Conservation (phyloP, 1,284 basidiomycete species). For the Cerioporus squamosus region DNA sequence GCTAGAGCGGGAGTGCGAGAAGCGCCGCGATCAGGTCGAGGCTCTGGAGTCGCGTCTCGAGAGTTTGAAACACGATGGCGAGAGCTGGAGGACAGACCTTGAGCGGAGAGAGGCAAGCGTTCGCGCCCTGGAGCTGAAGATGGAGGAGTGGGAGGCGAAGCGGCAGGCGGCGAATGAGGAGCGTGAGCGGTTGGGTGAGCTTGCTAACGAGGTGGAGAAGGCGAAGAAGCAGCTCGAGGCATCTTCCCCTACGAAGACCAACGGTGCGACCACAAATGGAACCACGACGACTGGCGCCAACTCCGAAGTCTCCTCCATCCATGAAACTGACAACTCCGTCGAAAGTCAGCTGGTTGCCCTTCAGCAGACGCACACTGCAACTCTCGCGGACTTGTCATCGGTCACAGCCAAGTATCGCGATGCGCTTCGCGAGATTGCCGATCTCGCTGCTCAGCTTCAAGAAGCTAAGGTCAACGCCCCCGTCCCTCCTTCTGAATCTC, state of each 20-base stretch:
- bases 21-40: slow-evolving; percentile 69
- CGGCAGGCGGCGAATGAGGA: slow-evolving; percentile 69
- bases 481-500: slow-evolving; percentile 48
- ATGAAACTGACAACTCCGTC: slow-evolving; percentile 40
- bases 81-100: slow-evolving; percentile 79
- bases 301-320: slow-evolving; percentile 27
- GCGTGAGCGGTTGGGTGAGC: slow-evolving; percentile 62
- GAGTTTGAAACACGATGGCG: slow-evolving; percentile 68
- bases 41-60: slow-evolving; percentile 78
- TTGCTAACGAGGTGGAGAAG: slow-evolving; percentile 72
- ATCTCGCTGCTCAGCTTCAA: slow-evolving; percentile 83
- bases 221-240: slow-evolving; percentile 68
- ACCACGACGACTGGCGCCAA: slow-evolving; percentile 27
- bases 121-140: slow-evolving; percentile 73
- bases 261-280: slow-evolving; percentile 29
- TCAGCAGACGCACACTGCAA: slow-evolving; percentile 78
- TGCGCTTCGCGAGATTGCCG: slow-evolving; percentile 87
- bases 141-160: slow-evolving; percentile 76
- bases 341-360: slow-evolving; percentile 66
- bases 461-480: slow-evolving; percentile 66
- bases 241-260: slow-evolving; percentile 25
- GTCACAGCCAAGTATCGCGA: slow-evolving; percentile 86
- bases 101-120: slow-evolving; percentile 81
- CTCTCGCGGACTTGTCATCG: slow-evolving; percentile 78
- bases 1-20: slow-evolving; percentile 79